These are phyloP conservation scores for Talaromyces sp. DNA, from an alignment of 2,329 filamentous ascomycete species.

Conservation along the genomic window DNA sequence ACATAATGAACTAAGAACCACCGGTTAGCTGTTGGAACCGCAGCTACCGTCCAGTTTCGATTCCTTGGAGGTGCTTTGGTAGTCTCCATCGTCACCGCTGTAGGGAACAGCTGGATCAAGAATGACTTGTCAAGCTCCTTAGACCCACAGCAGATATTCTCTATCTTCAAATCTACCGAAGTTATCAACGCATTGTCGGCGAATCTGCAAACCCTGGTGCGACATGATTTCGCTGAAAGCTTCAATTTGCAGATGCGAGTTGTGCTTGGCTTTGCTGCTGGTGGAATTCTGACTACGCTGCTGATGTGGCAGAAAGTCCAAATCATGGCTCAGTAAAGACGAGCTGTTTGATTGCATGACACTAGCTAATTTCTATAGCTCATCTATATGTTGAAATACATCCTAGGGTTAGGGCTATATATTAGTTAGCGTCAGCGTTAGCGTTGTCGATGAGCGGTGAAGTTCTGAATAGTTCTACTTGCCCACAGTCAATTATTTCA, in stretches of 20 bases:
- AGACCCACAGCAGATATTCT: not conserved
- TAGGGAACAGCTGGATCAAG: not conserved
- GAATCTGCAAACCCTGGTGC: not conserved
- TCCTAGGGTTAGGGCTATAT: no score
- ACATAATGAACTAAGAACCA: not conserved
- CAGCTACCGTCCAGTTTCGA: constrained; percentile 16
- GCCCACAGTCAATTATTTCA: no score
- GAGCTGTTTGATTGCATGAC: not conserved
- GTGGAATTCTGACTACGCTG: constrained; percentile 10
- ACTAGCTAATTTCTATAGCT: no score
- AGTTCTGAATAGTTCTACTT: no score
- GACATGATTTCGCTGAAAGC: not conserved
- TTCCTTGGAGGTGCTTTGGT: constrained; percentile 16
- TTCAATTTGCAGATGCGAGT: constrained; percentile 6
- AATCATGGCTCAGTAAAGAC: not conserved
- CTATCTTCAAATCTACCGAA: not conserved
- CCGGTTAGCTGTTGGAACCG: constrained; percentile 15
- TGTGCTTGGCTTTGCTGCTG: constrained; percentile 15
- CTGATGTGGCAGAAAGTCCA: constrained; percentile 16
- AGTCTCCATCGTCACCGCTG: constrained; percentile 13
- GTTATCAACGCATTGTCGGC: not conserved
- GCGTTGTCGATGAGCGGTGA: no score
- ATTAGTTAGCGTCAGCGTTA: no score
- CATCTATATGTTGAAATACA: no score
- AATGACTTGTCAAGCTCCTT: not conserved